A percentile compares a stretch with the other conserved stretches of the same genome.
phyloP scores from a whole-genome alignment of 2,329 filamentous ascomycete species.

The Colletotrichum orbiculare region DNA sequence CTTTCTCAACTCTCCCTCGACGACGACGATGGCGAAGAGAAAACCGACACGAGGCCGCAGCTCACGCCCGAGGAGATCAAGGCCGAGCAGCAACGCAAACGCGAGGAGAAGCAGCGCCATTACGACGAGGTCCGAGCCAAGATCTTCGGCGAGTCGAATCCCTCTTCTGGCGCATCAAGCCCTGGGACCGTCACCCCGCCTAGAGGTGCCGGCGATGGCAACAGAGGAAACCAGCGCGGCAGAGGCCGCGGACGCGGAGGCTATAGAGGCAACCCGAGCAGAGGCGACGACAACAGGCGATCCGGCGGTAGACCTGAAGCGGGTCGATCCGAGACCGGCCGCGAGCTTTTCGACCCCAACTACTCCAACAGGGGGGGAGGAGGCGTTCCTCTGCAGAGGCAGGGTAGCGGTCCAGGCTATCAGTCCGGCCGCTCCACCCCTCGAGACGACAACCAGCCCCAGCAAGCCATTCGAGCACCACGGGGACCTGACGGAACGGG shows the following conservation, averaged over 20 bases:
- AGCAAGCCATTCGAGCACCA: conserved; percentile 78
- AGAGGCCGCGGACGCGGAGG: conserved; percentile 59
- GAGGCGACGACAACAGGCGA: conserved; percentile 45
- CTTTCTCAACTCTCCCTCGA: conserved; percentile 59
- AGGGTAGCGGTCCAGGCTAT: conserved; percentile 51
- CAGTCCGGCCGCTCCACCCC: conserved; percentile 57
- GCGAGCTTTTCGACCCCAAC: conserved; percentile 82
- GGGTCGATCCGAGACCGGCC: conserved; percentile 46
- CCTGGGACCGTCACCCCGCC: conserved; percentile 73
- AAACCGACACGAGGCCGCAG: conserved; percentile 68
- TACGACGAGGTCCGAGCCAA: conserved; percentile 91
- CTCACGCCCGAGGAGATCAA: conserved; percentile 81
- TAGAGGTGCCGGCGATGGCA: conserved; percentile 46
- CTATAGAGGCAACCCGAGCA: conserved; percentile 46
- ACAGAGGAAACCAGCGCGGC: conserved; percentile 55
- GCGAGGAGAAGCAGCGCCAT: conserved; percentile 88
- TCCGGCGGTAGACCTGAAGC: conserved; percentile 37
- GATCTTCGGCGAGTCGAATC: conserved; percentile 77
- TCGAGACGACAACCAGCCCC: conserved; percentile 71
- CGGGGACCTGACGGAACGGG: conserved; percentile 82
- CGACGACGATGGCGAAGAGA: conserved; percentile 75
- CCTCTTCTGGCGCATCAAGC: conserved; percentile 69
- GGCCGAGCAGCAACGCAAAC: conserved; percentile 79
- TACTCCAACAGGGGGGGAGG: conserved; percentile 74
- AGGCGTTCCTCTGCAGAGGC: conserved; percentile 59